These are phyloP conservation scores for Rhizoclosmatium sp. DNA, from an alignment of 192 early-diverging fungal species.

Conservation along the genomic window DNA sequence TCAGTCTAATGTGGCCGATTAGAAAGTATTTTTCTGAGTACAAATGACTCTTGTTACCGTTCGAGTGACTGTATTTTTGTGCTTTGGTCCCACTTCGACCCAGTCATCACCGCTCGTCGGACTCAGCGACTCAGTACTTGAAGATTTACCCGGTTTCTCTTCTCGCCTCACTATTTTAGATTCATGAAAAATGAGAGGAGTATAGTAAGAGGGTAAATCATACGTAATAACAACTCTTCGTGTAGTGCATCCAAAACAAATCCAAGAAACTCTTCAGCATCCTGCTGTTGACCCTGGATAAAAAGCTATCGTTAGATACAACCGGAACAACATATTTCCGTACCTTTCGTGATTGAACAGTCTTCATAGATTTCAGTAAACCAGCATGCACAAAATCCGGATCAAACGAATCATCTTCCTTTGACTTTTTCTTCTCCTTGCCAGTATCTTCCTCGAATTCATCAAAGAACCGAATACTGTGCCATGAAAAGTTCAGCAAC, in stretches of 20 bases:
- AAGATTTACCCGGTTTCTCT: background rate
- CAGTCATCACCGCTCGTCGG: slow-evolving; percentile 51
- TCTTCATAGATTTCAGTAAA: slow-evolving; percentile 71
- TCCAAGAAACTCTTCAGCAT: slow-evolving; percentile 95
- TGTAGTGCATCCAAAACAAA: slow-evolving; percentile 94
- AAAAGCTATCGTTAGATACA: slow-evolving; percentile 26
- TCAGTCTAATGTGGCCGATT: slow-evolving; percentile 57
- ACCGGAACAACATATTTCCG: slow-evolving; percentile 26
- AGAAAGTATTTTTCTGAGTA: background rate
- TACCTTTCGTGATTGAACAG: slow-evolving; percentile 82
- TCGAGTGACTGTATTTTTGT: slow-evolving; percentile 73
- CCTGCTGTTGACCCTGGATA: slow-evolving; percentile 86
- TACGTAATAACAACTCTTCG: slow-evolving; percentile 72
- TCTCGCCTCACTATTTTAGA: background rate
- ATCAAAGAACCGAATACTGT: slow-evolving; percentile 12
- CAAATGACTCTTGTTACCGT: slow-evolving; percentile 38
- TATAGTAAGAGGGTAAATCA: background rate
- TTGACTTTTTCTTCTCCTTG: background rate
- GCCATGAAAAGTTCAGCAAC: background rate
- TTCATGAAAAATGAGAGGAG: background rate
- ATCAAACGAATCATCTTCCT: slow-evolving; percentile 67
- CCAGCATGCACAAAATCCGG: slow-evolving; percentile 95
- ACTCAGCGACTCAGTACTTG: slow-evolving; percentile 32
- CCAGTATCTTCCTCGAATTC: slow-evolving; percentile 18
- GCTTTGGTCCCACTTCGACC: slow-evolving; percentile 91